Conservation (phyloP, 768 basidiomycete species). For the Podaxis sp. region DNA sequence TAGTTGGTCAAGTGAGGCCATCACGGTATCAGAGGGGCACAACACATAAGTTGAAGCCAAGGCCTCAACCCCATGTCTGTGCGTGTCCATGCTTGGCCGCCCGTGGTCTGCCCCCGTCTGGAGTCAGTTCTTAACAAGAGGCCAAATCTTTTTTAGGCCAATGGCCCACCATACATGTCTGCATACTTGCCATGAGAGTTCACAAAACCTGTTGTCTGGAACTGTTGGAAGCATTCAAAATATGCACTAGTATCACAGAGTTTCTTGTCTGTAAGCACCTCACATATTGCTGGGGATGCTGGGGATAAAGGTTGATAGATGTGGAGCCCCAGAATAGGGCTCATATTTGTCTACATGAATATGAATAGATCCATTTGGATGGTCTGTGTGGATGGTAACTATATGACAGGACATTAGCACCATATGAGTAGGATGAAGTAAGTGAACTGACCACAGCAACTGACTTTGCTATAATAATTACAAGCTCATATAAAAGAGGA, state of each 20-base stretch:
- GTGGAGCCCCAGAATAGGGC: background rate
- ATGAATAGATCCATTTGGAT: background rate
- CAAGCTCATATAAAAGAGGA: background rate
- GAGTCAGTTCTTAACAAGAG: too few species aligned
- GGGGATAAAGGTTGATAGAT: background rate
- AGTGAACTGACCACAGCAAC: background rate
- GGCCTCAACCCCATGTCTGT: too few species aligned
- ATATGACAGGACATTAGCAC: background rate
- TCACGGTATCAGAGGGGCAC: too few species aligned
- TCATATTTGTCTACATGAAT: background rate
- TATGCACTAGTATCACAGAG: constrained; percentile 14
- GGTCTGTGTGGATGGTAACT: background rate
- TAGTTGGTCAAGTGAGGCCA: too few species aligned
- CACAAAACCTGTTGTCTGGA: constrained; percentile 1
- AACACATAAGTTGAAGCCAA: too few species aligned
- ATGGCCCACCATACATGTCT: too few species aligned
- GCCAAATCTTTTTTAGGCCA: too few species aligned
- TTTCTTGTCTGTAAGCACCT: constrained; percentile 12
- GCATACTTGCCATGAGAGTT: background rate
- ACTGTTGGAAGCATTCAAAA: background rate
- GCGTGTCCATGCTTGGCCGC: too few species aligned
- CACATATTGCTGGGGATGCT: background rate
- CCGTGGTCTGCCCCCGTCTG: too few species aligned
- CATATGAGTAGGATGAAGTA: background rate
- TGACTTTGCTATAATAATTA: background rate